These are phyloP conservation scores for Neofusicoccum ribis DNA, from an alignment of 2,329 filamentous ascomycete genomes.

Conservation along the genomic window DNA sequence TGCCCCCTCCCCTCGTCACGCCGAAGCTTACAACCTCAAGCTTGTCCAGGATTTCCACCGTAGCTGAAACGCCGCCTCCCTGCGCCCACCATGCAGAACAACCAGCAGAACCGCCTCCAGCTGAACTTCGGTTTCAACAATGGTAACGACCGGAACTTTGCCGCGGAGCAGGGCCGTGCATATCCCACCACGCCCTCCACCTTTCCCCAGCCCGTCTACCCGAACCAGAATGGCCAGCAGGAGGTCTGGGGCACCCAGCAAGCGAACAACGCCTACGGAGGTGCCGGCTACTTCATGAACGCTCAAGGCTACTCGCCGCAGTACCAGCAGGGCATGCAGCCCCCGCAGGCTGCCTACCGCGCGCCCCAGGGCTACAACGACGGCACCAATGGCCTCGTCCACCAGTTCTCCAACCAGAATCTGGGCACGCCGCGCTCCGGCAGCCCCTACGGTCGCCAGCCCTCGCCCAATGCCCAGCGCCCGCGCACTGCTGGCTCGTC, in stretches of 20 bases:
- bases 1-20: conserved; percentile 12
- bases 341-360: conserved; percentile 57
- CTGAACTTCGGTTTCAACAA: conserved; percentile 53
- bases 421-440: conserved; percentile 70
- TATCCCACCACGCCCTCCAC: conserved; percentile 81
- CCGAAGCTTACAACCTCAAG: conserved; percentile 13
- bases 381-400: conserved; percentile 84
- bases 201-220: conserved; percentile 87
- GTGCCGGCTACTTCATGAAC: conserved; percentile 51
- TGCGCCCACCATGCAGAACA: conserved; percentile 26
- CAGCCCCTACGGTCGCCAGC: conserved; percentile 66
- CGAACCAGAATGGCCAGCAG: conserved; percentile 60
- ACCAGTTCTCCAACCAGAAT: conserved; percentile 97
- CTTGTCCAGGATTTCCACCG: conserved; percentile 11
- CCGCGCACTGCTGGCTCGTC: conserved; percentile 79
- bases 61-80: conserved; percentile 11
- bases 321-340: conserved; percentile 46
- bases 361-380: conserved; percentile 69
- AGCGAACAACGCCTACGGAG: conserved; percentile 35
- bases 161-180: conserved; percentile 46
- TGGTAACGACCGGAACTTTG: conserved; percentile 44
- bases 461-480: conserved; percentile 68
- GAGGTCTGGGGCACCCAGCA: conserved; percentile 59
- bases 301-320: conserved; percentile 51
- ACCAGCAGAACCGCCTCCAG: conserved; percentile 48